Conservation (phyloP, 768 basidiomycete species). For the Leccinum imitatum region DNA sequence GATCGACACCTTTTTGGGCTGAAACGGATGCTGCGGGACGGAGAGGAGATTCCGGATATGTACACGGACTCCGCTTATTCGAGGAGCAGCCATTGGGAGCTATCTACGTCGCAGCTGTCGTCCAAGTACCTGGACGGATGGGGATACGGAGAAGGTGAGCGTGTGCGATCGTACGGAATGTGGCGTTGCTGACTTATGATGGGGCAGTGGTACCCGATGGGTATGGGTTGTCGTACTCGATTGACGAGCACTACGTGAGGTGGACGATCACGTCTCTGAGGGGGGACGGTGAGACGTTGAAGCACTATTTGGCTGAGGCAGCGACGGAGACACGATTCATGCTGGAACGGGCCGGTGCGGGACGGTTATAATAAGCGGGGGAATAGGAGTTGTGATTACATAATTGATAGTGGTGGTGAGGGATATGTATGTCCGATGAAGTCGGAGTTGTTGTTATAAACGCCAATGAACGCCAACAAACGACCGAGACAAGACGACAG, state of each 20-base stretch:
- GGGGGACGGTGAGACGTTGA: slow-evolving; percentile 47
- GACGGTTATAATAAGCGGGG: slow-evolving; percentile 10
- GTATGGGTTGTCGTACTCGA: slow-evolving; percentile 88
- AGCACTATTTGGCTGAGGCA: slow-evolving; percentile 75
- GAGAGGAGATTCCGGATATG: slow-evolving; percentile 70
- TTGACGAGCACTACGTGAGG: slow-evolving; percentile 78
- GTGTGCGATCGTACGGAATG: not conserved
- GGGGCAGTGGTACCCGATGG: slow-evolving; percentile 81
- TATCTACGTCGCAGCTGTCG: slow-evolving; percentile 87
- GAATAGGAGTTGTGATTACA: slow-evolving; percentile 22
- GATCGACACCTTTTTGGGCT: slow-evolving; percentile 95
- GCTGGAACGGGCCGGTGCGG: slow-evolving; percentile 75
- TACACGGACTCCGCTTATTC: slow-evolving; percentile 72
- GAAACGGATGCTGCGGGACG: slow-evolving; percentile 73
- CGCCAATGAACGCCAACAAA: slow-evolving; percentile 36
- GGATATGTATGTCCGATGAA: slow-evolving; percentile 20
- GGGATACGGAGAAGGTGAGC: slow-evolving; percentile 92
- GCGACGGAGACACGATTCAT: slow-evolving; percentile 56
- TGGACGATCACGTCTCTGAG: slow-evolving; percentile 88
- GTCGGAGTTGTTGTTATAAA: slow-evolving; percentile 24
- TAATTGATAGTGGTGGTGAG: slow-evolving; percentile 24
- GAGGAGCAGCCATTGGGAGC: slow-evolving; percentile 84
- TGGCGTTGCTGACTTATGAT: slow-evolving; percentile 11
- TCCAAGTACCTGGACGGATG: slow-evolving; percentile 85
- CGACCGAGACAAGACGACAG: slow-evolving; percentile 41